Conservation (phyloP, 306 rosid species). For the Senna siamea region DNA sequence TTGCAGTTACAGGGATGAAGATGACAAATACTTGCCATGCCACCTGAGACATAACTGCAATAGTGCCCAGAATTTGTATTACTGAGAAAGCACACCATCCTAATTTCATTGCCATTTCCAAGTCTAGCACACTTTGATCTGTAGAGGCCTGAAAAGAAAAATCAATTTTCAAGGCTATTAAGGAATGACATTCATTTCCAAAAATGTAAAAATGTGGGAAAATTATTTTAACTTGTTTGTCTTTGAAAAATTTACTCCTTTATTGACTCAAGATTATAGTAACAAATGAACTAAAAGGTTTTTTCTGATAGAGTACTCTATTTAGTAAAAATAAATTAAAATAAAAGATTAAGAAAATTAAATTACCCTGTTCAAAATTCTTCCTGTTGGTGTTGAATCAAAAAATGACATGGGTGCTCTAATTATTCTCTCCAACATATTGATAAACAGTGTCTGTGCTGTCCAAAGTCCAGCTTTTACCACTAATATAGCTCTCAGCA, state of each 20-base stretch:
- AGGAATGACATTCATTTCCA: not conserved
- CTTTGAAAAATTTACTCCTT: no score
- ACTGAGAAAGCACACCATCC: constrained; percentile 97
- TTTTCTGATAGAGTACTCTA: no score
- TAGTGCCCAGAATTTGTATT: constrained; percentile 81
- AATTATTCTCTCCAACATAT: constrained; percentile 69
- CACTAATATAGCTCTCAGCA: constrained; percentile 63
- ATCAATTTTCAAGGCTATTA: not conserved
- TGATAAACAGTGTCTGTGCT: constrained; percentile 73
- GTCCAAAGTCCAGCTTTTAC: constrained; percentile 76
- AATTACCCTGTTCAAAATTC: constrained; percentile 89
- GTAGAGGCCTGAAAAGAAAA: constrained; percentile 74
- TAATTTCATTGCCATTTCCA: constrained; percentile 79
- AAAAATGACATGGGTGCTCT: constrained; percentile 96
- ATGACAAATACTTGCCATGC: constrained; percentile 96
- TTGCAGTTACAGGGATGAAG: constrained; percentile 79
- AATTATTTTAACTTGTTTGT: no score
- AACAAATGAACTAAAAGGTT: no score
- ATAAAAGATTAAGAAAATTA: no score
- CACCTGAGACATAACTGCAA: constrained; percentile 95
- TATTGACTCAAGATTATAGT: no score
- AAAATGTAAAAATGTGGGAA: no score
- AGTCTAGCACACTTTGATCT: constrained; percentile 89
- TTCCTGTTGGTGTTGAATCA: constrained; percentile 98
- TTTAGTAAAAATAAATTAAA: no score